These are phyloP conservation scores for Bruguiera parviflora DNA, from an alignment of 345 rosid species.

Conservation along the genomic window DNA sequence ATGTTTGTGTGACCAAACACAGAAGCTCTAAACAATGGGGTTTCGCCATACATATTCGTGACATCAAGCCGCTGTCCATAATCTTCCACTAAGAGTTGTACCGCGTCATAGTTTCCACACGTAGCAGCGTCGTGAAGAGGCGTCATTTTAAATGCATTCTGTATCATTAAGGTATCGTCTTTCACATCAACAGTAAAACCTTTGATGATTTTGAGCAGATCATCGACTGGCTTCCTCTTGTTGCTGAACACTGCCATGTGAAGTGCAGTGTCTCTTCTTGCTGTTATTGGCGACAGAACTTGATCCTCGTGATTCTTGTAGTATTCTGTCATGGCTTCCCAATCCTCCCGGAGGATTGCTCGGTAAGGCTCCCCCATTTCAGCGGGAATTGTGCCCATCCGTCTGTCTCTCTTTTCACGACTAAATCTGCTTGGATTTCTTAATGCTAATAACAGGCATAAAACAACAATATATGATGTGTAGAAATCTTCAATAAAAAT, in stretches of 20 bases:
- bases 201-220: background rate
- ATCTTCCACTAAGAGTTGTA: background rate
- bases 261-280: background rate
- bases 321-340: background rate
- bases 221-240: background rate
- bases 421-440: background rate
- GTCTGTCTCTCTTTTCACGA: background rate
- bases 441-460: background rate
- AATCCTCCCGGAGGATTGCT: background rate
- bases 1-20: slow-evolving; percentile 5
- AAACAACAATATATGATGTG: too few species aligned
- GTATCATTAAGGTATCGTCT: background rate
- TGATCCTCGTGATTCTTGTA: background rate
- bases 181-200: too few species aligned
- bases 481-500: too few species aligned
- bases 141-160: background rate
- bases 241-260: slow-evolving; percentile 7
- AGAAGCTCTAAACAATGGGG: slow-evolving; percentile 6
- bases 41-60: background rate
- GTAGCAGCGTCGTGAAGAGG: slow-evolving; percentile 10
- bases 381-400: background rate
- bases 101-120: background rate
- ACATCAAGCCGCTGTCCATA: background rate
- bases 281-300: background rate
- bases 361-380: background rate